A percentile compares a stretch with the other conserved stretches of the same genome.
phyloP scores from a whole-genome alignment of 495 filamentous ascomycete genomes.

The Talaromyces trachyspermus region DNA sequence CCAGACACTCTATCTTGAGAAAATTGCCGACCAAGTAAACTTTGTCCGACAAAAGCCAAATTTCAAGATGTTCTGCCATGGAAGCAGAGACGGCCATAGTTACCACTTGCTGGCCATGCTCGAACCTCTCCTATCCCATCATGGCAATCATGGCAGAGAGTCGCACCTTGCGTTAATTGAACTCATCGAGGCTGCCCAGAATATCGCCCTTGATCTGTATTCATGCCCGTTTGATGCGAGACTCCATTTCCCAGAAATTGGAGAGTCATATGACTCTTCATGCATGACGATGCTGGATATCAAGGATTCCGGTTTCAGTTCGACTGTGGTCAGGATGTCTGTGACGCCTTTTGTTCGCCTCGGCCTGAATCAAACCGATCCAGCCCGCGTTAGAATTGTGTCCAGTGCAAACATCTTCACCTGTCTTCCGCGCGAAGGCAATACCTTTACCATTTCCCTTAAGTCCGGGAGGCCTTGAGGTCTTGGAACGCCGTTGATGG shows the following conservation, averaged over 20 bases:
- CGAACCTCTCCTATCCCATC: slow-evolving; percentile 11
- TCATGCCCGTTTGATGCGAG: slow-evolving; percentile 14
- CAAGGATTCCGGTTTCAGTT: neutral
- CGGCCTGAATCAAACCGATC: neutral
- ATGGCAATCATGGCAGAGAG: neutral
- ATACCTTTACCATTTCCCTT: too few relatives aligned
- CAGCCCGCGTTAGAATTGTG: neutral
- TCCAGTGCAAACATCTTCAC: neutral
- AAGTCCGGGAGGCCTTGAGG: too few relatives aligned
- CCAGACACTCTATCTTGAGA: slow-evolving; percentile 12
- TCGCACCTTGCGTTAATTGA: slow-evolving; percentile 14
- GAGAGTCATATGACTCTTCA: slow-evolving; percentile 19
- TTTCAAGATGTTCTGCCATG: slow-evolving; percentile 15
- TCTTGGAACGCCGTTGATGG: too few relatives aligned
- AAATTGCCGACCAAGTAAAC: slow-evolving; percentile 9
- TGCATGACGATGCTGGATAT: slow-evolving; percentile 22
- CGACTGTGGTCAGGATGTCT: neutral
- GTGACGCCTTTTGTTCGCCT: neutral
- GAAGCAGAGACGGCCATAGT: slow-evolving; percentile 8
- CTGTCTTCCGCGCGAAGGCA: neutral
- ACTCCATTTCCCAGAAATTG: slow-evolving; percentile 18
- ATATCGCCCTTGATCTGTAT: slow-evolving; percentile 20
- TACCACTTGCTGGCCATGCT: slow-evolving; percentile 16
- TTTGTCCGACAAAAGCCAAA: slow-evolving; percentile 11
- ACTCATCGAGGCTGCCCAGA: slow-evolving; percentile 18